Evolutionary conservation across 2,329 filamentous ascomycete species (phyloP).

Genomic region (Rutstroemia sp.): DNA sequence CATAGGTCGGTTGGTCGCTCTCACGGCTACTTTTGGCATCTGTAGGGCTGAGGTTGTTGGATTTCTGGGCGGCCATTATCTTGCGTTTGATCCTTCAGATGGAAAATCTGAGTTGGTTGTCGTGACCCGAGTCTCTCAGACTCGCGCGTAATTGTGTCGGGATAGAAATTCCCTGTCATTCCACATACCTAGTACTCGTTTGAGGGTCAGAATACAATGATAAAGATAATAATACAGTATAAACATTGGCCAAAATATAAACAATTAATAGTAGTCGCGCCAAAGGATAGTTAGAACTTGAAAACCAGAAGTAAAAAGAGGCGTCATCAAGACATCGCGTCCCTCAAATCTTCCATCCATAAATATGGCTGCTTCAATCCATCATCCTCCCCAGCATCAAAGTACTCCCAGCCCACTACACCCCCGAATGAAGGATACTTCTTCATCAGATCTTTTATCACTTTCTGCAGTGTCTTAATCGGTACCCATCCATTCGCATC

Average conservation of each 20-base stretch:
- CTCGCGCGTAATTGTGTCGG: no score
- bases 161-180: no score
- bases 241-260: background rate
- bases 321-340: background rate
- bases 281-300: background rate
- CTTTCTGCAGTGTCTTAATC: slow-evolving; percentile 19
- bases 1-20: no score
- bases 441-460: slow-evolving; percentile 27
- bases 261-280: background rate
- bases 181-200: no score
- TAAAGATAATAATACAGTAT: no score
- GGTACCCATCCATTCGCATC: slow-evolving; percentile 11
- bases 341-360: slow-evolving; percentile 9
- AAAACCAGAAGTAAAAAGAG: background rate
- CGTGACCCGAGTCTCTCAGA: no score
- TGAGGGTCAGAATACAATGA: no score
- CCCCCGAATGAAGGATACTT: slow-evolving; percentile 13
- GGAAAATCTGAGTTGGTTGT: no score
- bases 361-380: slow-evolving; percentile 34
- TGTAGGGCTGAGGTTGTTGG: no score
- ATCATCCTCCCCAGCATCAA: slow-evolving; percentile 47
- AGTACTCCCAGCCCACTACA: slow-evolving; percentile 44
- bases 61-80: no score
- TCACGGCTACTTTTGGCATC: no score
- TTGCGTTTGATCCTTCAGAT: no score